A percentile compares a stretch with the other conserved stretches of the same genome.
Evolutionary conservation across 1,139 yeast species (phyloP).

Genomic region (Cylindricascospora bacillispora): DNA sequence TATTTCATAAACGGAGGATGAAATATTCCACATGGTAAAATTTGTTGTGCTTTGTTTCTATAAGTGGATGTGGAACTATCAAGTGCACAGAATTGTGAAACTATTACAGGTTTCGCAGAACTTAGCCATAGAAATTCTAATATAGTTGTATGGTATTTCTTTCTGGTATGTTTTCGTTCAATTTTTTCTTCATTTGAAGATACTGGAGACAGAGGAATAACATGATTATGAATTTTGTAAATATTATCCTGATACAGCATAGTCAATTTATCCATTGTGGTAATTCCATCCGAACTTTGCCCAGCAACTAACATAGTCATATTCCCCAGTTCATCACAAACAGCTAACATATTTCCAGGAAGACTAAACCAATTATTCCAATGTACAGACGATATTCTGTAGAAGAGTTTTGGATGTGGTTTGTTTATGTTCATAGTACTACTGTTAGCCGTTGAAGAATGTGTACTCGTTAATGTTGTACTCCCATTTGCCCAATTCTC

Average conservation of each 20-base stretch:
- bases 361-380: conserved; percentile 27
- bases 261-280: conserved; percentile 24
- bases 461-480: conserved; percentile 5
- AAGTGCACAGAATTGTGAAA: conserved; percentile 23
- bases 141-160: conserved; percentile 22
- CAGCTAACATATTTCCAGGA: conserved; percentile 26
- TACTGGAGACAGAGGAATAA: conserved; percentile 14
- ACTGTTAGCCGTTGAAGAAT: conserved; percentile 1
- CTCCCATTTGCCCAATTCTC: conserved; percentile 5
- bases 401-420: conserved; percentile 16
- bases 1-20: conserved; percentile 27
- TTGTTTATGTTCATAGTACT: conserved; percentile 5
- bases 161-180: conserved; percentile 23
- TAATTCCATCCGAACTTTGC: conserved; percentile 23
- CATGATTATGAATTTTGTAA: conserved; percentile 23
- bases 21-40: conserved; percentile 24
- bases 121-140: conserved; percentile 26
- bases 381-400: conserved; percentile 20
- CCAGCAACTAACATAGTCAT: conserved; percentile 26
- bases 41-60: conserved; percentile 24
- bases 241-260: conserved; percentile 26
- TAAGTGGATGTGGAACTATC: conserved; percentile 18
- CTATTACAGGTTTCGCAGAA: conserved; percentile 22
- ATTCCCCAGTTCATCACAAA: conserved; percentile 26
- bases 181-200: conserved; percentile 6